A percentile compares a stretch with the other conserved stretches of the same genome.
Evolutionary conservation across 1,284 basidiomycete species (phyloP).

Genomic region (Apiotrichum laibachii): DNA sequence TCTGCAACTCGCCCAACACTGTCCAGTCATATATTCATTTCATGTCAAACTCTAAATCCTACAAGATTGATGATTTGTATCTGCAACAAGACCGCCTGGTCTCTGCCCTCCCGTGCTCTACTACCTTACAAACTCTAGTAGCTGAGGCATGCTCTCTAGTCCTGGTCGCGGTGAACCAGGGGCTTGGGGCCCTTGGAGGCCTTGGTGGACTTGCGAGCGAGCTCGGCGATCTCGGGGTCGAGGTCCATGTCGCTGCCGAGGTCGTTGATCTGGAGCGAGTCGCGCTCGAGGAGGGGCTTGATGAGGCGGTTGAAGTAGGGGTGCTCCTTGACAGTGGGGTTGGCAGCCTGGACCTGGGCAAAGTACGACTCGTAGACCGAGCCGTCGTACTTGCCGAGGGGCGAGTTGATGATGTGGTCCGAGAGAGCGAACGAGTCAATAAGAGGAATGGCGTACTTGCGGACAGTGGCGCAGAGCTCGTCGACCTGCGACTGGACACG

Average conservation of each 20-base stretch:
- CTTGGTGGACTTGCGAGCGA: constrained; percentile 1
- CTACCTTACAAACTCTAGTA: neutral
- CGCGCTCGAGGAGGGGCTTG: constrained; percentile 56
- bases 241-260: constrained; percentile 55
- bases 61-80: neutral
- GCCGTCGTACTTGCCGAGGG: constrained; percentile 56
- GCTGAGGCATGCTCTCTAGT: neutral
- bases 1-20: no score
- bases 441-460: constrained; percentile 55
- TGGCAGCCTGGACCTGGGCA: constrained; percentile 52
- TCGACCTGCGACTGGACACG: constrained; percentile 53
- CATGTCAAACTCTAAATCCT: no score
- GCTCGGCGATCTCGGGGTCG: constrained; percentile 40
- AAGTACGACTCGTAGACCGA: constrained; percentile 56
- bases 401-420: constrained; percentile 61
- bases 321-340: constrained; percentile 51
- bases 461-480: constrained; percentile 54
- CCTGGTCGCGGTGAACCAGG: constrained; percentile 4
- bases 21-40: no score
- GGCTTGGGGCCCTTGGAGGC: constrained; percentile 8
- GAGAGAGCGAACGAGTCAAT: constrained; percentile 57
- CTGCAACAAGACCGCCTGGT: neutral
- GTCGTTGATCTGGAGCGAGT: constrained; percentile 50
- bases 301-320: constrained; percentile 59
- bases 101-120: neutral